phyloP scores from a whole-genome alignment of 2,329 filamentous ascomycete species.

The Penicillium sp. region DNA sequence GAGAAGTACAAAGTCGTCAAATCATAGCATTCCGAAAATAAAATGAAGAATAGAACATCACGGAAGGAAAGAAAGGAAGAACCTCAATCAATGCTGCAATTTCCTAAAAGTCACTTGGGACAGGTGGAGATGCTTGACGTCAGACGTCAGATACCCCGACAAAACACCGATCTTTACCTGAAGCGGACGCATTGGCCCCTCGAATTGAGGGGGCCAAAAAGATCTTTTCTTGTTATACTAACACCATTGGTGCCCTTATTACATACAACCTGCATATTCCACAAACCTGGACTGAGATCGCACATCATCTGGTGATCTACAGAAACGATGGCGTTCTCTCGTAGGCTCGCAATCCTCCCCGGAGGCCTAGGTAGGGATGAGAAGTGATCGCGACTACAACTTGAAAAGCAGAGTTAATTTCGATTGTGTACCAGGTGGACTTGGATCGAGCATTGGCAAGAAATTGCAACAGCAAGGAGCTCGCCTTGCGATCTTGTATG shows the following conservation, averaged over 20 bases:
- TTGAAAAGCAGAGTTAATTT: constrained; percentile 18
- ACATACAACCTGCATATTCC: neutral
- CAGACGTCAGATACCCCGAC: neutral
- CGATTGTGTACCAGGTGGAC: constrained; percentile 31
- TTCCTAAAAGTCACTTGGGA: neutral
- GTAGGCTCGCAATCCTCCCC: constrained; percentile 44
- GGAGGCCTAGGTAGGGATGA: constrained; percentile 42
- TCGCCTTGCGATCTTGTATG: constrained; percentile 47
- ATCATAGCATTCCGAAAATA: no score
- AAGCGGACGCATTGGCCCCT: neutral
- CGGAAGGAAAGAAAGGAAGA: neutral
- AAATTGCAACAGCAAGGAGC: constrained; percentile 44
- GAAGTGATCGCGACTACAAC: neutral
- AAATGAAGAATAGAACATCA: no score
- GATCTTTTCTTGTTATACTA: neutral
- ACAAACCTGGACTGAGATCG: neutral
- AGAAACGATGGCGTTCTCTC: constrained; percentile 34
- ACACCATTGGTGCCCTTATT: neutral
- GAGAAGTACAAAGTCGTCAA: no score
- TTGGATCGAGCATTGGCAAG: constrained; percentile 45
- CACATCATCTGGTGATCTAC: neutral
- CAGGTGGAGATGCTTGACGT: constrained; percentile 2
- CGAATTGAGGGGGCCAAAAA: neutral
- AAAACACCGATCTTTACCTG: constrained; percentile 2
- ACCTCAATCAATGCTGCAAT: neutral